These are phyloP conservation scores for Beauveria varroae DNA, from an alignment of 2,329 filamentous ascomycete species.

Conservation along the genomic window DNA sequence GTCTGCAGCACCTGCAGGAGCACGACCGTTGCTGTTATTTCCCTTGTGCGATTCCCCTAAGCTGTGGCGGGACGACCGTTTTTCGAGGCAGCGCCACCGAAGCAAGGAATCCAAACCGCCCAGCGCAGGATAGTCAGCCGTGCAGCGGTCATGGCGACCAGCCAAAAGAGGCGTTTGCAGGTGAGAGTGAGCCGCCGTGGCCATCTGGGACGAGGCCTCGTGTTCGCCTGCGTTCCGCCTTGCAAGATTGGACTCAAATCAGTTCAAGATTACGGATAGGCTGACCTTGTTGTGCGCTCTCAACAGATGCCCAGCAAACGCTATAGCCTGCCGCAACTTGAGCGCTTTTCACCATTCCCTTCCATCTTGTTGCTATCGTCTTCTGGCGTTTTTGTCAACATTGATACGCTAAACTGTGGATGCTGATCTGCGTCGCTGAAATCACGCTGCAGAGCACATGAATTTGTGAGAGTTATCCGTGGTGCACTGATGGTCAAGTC, in stretches of 20 bases:
- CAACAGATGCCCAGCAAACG: background rate
- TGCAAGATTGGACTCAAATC: too few relatives aligned
- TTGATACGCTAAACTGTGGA: background rate
- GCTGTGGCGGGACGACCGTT: background rate
- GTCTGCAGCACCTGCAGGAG: background rate
- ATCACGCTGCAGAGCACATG: background rate
- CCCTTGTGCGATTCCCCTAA: too few relatives aligned
- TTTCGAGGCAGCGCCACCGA: background rate
- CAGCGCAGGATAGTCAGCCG: background rate
- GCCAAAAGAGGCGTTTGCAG: background rate
- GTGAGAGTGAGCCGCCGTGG: background rate
- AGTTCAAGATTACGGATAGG: too few relatives aligned
- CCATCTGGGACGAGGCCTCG: background rate
- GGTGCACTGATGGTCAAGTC: background rate
- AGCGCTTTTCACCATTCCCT: background rate
- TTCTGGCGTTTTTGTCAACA: slow-evolving; percentile 2
- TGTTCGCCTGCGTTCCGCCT: too few relatives aligned
- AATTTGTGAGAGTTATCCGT: background rate
- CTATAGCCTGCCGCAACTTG: background rate
- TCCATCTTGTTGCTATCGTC: background rate
- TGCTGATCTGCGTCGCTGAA: background rate
- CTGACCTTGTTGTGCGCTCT: too few relatives aligned
- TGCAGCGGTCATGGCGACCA: background rate
- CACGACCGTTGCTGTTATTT: too few relatives aligned
- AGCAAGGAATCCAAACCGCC: background rate